Evolutionary conservation across 2,329 filamentous ascomycete species (phyloP).

Genomic region (Teratosphaeriaceae sp.): DNA sequence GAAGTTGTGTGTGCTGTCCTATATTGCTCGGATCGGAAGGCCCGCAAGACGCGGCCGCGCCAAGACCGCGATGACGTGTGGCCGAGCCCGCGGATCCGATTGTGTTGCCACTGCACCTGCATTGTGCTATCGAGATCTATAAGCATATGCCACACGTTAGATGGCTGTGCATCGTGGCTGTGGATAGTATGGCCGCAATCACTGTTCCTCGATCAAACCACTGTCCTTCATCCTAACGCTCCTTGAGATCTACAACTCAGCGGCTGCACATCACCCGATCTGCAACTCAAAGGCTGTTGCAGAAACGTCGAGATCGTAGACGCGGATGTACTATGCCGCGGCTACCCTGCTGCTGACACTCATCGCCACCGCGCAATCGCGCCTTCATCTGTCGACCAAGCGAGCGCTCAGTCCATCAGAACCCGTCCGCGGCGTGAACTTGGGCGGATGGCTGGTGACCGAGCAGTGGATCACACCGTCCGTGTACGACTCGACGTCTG

Average conservation of each 20-base stretch:
- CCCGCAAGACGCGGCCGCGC: background rate
- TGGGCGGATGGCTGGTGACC: conserved; percentile 32
- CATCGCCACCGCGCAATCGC: background rate
- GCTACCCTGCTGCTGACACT: background rate
- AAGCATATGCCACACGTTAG: no score
- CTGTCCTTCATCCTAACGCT: no score
- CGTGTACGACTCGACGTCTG: conserved; percentile 12
- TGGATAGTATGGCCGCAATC: no score
- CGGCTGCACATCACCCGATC: no score
- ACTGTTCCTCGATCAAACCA: no score
- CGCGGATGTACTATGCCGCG: background rate
- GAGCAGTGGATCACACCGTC: conserved; percentile 25
- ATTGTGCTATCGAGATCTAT: no score
- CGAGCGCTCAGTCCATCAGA: background rate
- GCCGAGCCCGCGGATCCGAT: background rate
- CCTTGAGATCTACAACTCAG: no score
- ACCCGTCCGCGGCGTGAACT: conserved; percentile 27
- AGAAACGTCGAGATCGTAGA: no score
- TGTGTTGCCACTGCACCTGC: background rate
- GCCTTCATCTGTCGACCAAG: background rate
- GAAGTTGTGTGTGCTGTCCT: background rate
- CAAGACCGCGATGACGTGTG: background rate
- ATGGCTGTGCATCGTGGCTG: no score
- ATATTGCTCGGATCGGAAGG: background rate
- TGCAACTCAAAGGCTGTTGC: no score